Evolutionary conservation across 2,329 filamentous ascomycete species (phyloP), one percentile per base, ranked within the genome.

Genomic region (Fusarium stilboides): DNA sequence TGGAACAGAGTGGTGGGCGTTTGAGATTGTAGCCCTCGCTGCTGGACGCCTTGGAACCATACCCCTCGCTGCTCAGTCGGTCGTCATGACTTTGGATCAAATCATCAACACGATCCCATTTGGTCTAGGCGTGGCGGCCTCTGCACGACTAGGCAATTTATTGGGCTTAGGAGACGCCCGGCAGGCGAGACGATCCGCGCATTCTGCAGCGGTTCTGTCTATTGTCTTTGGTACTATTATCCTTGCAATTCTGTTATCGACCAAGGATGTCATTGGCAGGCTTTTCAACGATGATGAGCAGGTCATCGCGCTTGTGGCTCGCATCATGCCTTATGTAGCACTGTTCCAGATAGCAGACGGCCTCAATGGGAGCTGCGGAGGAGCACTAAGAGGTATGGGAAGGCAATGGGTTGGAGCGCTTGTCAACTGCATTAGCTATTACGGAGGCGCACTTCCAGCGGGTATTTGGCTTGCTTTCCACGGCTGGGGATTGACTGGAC

Each of bases 1-100:
- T 7, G 94, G 93, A 5, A 96, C 93, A 0, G 94, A 97, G 79
- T 97, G 93, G 94, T 97, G 94, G 94, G 94, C 94, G 0, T 97
- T 97, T 73, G 94, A 97, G 79, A 95, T 97, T 69, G 93, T 97
- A 3, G 93, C 93, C 2, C 86, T 97, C 1, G 92, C 92, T 3
- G 93, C 94, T 7, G 94, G 94, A 2, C 87, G 90, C 36, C 86
- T 97, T 0, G 94, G 94, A 5, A 94, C 92, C 0, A 87, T 94
- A 34, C 87, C 93, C 0, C 84, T 97, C 1, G 94, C 94, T 1
- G 92, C 94, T 0, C 94, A 97, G 78, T 92, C 89, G 47, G 92
- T 97, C 22, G 94, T 97, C 77, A 97, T 97, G 93, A 97, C 93
- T 0, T 89, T 92, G 0, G 93, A 97, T 77, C 92, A 95, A 76